A percentile compares a stretch with the other conserved stretches of the same genome.
Evolutionary conservation across 202 grass and related monocot species (phyloP).

Genomic region (Zizania palustris): DNA sequence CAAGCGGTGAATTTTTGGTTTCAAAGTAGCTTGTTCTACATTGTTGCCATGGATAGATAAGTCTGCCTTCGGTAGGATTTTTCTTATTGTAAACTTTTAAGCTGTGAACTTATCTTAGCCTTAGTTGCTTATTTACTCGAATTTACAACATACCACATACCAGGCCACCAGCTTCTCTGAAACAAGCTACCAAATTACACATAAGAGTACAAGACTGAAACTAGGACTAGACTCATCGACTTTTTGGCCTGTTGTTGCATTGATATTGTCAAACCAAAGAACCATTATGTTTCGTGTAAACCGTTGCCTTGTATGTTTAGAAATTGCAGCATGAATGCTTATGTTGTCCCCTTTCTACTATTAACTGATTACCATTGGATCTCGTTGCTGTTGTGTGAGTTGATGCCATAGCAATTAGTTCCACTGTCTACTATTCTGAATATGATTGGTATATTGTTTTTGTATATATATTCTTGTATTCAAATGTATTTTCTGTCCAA

Average conservation of each 20-base stretch:
- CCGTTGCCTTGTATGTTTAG: slow-evolving; percentile 6
- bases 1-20: background rate
- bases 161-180: background rate
- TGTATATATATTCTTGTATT: too few relatives aligned
- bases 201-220: background rate
- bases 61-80: slow-evolving; percentile 8
- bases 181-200: slow-evolving; percentile 14
- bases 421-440: too few relatives aligned
- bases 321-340: slow-evolving; percentile 4
- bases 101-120: slow-evolving; percentile 12
- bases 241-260: background rate
- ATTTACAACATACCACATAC: background rate
- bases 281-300: background rate
- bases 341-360: background rate
- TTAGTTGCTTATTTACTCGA: slow-evolving; percentile 13
- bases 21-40: slow-evolving; percentile 12
- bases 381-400: too few relatives aligned
- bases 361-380: too few relatives aligned
- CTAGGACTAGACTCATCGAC: background rate
- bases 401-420: too few relatives aligned
- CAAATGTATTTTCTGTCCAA: too few relatives aligned
- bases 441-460: too few relatives aligned
- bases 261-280: slow-evolving; percentile 30
- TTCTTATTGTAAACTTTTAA: background rate
- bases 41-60: slow-evolving; percentile 7